phyloP scores from a whole-genome alignment of 2,329 filamentous ascomycete genomes.

The Mycosphaerella sp. region DNA sequence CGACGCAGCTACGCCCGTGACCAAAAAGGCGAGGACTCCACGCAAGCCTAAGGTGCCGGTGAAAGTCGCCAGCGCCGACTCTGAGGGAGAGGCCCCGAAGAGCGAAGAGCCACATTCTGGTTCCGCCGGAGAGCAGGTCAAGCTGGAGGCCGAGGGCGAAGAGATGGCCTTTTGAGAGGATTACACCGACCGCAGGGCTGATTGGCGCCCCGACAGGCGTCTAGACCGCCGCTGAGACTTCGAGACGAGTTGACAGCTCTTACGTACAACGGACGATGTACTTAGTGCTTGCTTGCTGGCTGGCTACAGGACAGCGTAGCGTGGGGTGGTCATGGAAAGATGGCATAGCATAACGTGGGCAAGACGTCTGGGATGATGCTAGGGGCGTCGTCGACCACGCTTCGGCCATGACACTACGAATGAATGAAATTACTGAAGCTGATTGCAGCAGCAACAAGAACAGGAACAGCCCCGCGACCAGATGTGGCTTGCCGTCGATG shows the following conservation, averaged over 20 bases:
- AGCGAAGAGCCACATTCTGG: background rate
- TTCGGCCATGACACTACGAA: background rate
- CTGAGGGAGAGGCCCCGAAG: conserved; percentile 2
- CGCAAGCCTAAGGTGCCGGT: conserved; percentile 19
- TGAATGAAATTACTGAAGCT: too few relatives aligned
- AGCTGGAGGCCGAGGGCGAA: conserved; percentile 2
- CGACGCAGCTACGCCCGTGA: conserved; percentile 16
- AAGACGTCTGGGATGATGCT: background rate
- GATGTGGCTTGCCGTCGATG: too few relatives aligned
- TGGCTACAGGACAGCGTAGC: background rate
- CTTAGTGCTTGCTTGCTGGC: background rate
- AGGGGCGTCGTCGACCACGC: background rate
- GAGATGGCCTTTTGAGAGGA: background rate
- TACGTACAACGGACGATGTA: background rate
- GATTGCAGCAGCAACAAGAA: background rate
- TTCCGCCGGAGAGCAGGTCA: background rate
- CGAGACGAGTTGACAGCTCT: background rate
- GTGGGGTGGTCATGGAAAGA: background rate
- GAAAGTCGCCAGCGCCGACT: conserved; percentile 11
- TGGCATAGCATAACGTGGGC: background rate
- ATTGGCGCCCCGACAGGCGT: too few relatives aligned
- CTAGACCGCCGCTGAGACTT: background rate
- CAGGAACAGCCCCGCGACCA: background rate
- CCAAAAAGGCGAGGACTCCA: conserved; percentile 16
- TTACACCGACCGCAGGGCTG: background rate